These are phyloP conservation scores for Hippophae tibetana DNA, from an alignment of 306 rosid genomes.

Conservation along the genomic window DNA sequence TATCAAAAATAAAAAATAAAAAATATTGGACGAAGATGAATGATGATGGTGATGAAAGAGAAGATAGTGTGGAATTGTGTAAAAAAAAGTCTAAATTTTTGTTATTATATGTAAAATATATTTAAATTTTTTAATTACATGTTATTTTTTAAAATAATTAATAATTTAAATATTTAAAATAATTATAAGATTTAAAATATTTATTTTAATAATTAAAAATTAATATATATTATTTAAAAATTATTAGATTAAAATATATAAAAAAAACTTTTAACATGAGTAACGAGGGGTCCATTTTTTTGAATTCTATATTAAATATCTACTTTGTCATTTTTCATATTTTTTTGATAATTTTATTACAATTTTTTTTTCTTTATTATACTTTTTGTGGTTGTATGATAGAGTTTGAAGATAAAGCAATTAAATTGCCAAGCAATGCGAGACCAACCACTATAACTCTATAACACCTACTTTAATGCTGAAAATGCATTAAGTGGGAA, in stretches of 20 bases:
- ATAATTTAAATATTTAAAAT: too few species aligned
- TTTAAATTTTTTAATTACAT: too few species aligned
- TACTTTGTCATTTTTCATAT: slow-evolving; percentile 51
- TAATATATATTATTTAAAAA: too few species aligned
- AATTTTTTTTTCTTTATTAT: background rate
- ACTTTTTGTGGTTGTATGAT: slow-evolving; percentile 73
- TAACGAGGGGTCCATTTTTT: slow-evolving; percentile 47
- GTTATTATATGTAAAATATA: too few species aligned
- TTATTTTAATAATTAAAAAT: too few species aligned
- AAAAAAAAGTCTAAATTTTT: too few species aligned
- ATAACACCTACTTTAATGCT: slow-evolving; percentile 65
- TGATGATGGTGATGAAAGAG: slow-evolving; percentile 31
- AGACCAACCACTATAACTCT: slow-evolving; percentile 74
- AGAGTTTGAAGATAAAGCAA: slow-evolving; percentile 77
- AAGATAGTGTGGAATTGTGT: background rate
- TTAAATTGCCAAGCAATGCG: slow-evolving; percentile 52
- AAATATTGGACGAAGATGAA: slow-evolving; percentile 5
- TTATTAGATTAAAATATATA: too few species aligned
- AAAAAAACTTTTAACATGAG: too few species aligned
- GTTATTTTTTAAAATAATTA: too few species aligned
- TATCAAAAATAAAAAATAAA: too few species aligned
- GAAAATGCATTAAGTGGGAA: slow-evolving; percentile 13
- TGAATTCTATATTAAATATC: slow-evolving; percentile 65
- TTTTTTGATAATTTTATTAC: background rate
- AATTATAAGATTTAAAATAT: too few species aligned